A percentile compares a stretch with the other conserved stretches of the same genome.
Evolutionary conservation across 805 yeast species (phyloP).

Genomic region (Debaryomyces hansenii): DNA sequence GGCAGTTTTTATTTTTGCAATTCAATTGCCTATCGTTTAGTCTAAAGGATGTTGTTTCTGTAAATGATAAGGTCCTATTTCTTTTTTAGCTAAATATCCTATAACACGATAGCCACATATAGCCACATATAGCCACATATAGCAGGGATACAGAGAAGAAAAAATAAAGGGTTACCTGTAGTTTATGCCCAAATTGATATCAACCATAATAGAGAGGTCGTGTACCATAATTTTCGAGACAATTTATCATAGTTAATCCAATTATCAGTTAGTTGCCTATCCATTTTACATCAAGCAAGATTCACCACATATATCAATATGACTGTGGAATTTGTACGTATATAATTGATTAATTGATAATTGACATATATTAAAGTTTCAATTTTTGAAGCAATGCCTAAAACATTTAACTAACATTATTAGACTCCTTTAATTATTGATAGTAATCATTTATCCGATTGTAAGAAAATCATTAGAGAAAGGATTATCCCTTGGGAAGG

Average conservation of each 20-base stretch:
- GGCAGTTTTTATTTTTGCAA: conserved; percentile 25
- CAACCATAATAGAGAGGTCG: not conserved
- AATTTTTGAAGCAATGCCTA: not conserved
- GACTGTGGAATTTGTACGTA: conserved; percentile 19
- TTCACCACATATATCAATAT: conserved; percentile 1
- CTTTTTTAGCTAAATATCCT: too few relatives aligned
- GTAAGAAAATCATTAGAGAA: conserved; percentile 66
- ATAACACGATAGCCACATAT: too few relatives aligned
- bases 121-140: too few relatives aligned
- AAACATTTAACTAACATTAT: conserved; percentile 1
- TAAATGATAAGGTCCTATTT: not conserved
- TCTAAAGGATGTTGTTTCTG: too few relatives aligned
- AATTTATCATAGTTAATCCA: not conserved
- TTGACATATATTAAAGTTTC: not conserved
- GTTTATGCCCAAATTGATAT: too few relatives aligned
- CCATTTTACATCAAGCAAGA: too few relatives aligned
- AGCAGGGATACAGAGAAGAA: too few relatives aligned
- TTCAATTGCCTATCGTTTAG: too few relatives aligned
- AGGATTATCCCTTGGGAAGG: conserved; percentile 93
- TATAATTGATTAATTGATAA: not conserved
- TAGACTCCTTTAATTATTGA: conserved; percentile 50
- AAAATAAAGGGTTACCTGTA: too few relatives aligned
- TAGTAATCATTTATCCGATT: conserved; percentile 64
- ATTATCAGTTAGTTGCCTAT: not conserved
- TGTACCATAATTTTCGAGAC: not conserved